Evolutionary conservation across 768 basidiomycete species (phyloP), one percentile per base, ranked within the genome.

Genomic region (Cantharellus anzutake): DNA sequence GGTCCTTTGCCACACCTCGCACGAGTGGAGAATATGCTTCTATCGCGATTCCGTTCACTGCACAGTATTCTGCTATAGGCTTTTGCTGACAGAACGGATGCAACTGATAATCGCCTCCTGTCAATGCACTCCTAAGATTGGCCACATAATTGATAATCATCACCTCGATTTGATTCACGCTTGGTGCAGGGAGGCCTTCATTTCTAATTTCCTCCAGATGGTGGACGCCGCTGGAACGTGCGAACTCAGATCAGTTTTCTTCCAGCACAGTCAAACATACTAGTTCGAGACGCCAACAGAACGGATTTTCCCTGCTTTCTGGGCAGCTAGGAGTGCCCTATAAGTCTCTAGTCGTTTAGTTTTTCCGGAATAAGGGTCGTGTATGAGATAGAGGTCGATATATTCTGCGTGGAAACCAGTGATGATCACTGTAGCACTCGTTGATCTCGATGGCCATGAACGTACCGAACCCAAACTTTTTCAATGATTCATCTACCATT

Each of bases 211-310:
- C 86, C 64, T 88, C 79, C 3, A 90, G 72, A 64, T 90, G 87
- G 51, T 79, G 77, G 41, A 84, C 66, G 29, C 76, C 77, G 64
- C 86, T 89, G 50, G n/a, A 7, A 61, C 14, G 16, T 5, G 16
- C 39, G 35, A 41, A 35, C 20, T 16, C 5, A 16, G 35, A 29
- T 40, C 60, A 5, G 39, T 38, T 35, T 38, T 4, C 3, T 29
- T 11, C 35, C 5, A 2, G 38, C 5, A 20, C 38, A 7, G 42
- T 20, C 0, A 56, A 29, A 67, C 83, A 53, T 64, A 86, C 85
- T 81, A 91, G 70, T 91, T 91, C 1, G 85, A 88, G 4, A 90
- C 87, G 2, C 87, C 87, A n/a, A 86, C 78, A 3, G 75, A 74
- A 62, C 77, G 75, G 57, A 88, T 76, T 65, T 84, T 85, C 2